Evolutionary conservation across 2,329 filamentous ascomycete genomes (phyloP).

Genomic region (Cercospora sp.): DNA sequence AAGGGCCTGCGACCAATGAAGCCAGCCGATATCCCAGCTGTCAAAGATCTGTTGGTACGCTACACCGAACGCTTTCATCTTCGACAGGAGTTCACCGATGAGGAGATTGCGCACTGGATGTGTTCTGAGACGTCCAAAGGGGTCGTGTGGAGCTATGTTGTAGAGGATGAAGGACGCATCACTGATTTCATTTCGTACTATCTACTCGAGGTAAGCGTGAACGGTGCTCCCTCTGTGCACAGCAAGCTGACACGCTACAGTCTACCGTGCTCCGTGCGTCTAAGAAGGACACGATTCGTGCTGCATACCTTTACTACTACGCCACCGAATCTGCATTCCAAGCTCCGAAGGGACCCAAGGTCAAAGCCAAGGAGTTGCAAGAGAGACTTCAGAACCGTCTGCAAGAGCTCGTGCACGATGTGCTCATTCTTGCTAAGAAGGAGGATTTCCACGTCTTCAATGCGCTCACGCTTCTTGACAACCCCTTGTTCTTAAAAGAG

Average conservation of each 20-base stretch:
- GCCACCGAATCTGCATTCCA: conserved; percentile 75
- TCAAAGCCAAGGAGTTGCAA: conserved; percentile 54
- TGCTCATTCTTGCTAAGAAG: conserved; percentile 81
- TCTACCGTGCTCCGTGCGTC: conserved; percentile 84
- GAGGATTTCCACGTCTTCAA: conserved; percentile 95
- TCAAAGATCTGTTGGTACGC: conserved; percentile 70
- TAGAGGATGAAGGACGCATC: conserved; percentile 74
- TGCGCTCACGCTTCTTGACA: conserved; percentile 88
- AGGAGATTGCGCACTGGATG: conserved; percentile 87
- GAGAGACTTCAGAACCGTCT: conserved; percentile 73
- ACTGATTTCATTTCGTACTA: conserved; percentile 99
- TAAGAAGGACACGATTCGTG: conserved; percentile 74
- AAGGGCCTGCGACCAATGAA: conserved; percentile 80
- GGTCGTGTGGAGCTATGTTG: conserved; percentile 91
- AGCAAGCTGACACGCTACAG: conserved; percentile 25
- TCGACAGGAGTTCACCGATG: conserved; percentile 74
- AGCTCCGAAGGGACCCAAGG: conserved; percentile 27
- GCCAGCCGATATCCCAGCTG: conserved; percentile 72
- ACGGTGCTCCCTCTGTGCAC: not conserved
- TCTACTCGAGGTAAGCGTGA: conserved; percentile 63
- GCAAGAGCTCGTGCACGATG: conserved; percentile 78
- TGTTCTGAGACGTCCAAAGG: conserved; percentile 73
- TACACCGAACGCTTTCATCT: conserved; percentile 82
- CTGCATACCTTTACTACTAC: conserved; percentile 97
- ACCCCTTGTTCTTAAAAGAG: conserved; percentile 86